Percentiles rank a stretch among this genome's conserved stretches.
These are phyloP conservation scores for Ophiostoma perfectum DNA, from an alignment of 2,329 filamentous ascomycete species.

Conservation along the genomic window DNA sequence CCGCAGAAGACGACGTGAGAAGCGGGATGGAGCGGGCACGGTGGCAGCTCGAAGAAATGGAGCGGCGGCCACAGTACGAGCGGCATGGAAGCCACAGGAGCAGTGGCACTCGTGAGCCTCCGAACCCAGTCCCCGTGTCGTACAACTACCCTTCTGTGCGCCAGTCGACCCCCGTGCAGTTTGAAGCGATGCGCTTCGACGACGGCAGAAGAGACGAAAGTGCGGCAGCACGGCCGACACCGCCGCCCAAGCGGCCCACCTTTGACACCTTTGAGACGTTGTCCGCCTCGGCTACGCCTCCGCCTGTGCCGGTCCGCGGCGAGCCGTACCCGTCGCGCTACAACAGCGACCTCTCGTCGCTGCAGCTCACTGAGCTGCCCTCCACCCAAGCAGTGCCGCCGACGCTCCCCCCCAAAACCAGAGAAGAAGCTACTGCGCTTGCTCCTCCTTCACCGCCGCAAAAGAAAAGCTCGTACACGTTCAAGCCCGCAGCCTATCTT, in stretches of 20 bases:
- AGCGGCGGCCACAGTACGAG: constrained; percentile 15
- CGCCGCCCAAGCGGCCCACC: constrained; percentile 37
- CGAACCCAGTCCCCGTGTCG: constrained; percentile 23
- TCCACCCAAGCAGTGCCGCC: constrained; percentile 29
- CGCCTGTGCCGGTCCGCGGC: constrained; percentile 9
- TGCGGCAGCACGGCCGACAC: constrained; percentile 28
- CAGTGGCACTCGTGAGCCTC: not conserved
- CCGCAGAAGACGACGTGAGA: constrained; percentile 27
- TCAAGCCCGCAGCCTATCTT: constrained; percentile 78
- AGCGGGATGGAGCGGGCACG: constrained; percentile 51
- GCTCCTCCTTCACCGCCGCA: not conserved
- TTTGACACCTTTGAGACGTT: not conserved
- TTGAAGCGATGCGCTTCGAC: constrained; percentile 36
- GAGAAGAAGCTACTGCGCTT: constrained; percentile 10
- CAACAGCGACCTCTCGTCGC: constrained; percentile 13
- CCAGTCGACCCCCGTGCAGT: constrained; percentile 46
- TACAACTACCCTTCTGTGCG: constrained; percentile 56
- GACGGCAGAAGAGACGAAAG: constrained; percentile 30
- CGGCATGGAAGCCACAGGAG: constrained; percentile 28
- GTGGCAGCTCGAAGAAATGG: constrained; percentile 38
- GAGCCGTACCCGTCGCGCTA: constrained; percentile 8
- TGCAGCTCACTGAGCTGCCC: constrained; percentile 16
- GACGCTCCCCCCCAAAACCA: constrained; percentile 9
- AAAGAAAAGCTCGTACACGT: constrained; percentile 61
- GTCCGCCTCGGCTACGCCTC: not conserved